A percentile compares a stretch with the other conserved stretches of the same genome.
phyloP scores from a whole-genome alignment of 2,329 filamentous ascomycete species.

The Colletotrichum eremochloae region DNA sequence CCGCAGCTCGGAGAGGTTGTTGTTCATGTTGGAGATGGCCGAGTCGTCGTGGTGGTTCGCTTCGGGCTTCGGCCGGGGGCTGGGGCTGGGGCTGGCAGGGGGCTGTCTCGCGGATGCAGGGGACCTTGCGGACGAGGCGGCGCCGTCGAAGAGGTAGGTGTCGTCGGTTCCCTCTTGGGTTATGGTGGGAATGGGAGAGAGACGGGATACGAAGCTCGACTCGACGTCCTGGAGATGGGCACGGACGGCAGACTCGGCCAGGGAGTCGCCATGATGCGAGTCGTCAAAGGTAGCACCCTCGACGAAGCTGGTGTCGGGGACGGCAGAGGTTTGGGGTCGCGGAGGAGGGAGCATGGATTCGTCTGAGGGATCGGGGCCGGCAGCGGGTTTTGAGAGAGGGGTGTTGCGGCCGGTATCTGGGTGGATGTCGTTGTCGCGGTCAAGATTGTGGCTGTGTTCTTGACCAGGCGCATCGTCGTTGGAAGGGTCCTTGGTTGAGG shows the following conservation, averaged over 20 bases:
- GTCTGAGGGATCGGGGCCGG: slow-evolving; percentile 23
- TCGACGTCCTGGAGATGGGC: slow-evolving; percentile 74
- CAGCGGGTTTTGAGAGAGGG: slow-evolving; percentile 24
- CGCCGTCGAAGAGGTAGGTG: slow-evolving; percentile 69
- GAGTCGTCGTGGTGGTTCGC: slow-evolving; percentile 19
- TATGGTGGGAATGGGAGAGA: slow-evolving; percentile 67
- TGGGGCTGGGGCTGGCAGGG: slow-evolving; percentile 40
- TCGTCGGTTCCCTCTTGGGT: slow-evolving; percentile 66
- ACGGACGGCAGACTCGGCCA: slow-evolving; percentile 66
- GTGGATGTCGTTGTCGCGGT: background rate
- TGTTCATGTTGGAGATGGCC: background rate
- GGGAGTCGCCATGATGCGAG: slow-evolving; percentile 60
- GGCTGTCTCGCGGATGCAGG: slow-evolving; percentile 49
- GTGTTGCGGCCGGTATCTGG: slow-evolving; percentile 6
- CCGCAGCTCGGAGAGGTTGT: slow-evolving; percentile 37
- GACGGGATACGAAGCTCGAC: slow-evolving; percentile 72
- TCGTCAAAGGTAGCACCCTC: slow-evolving; percentile 56
- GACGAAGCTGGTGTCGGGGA: slow-evolving; percentile 57
- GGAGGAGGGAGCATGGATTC: slow-evolving; percentile 44
- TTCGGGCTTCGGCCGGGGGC: slow-evolving; percentile 27
- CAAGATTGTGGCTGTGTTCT: background rate
- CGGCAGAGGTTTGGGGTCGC: slow-evolving; percentile 38
- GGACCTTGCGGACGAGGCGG: slow-evolving; percentile 50
- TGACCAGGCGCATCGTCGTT: background rate
- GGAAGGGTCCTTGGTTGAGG: slow-evolving; percentile 21